phyloP scores from a whole-genome alignment of 768 basidiomycete genomes.

The Calocybe cyanea region DNA sequence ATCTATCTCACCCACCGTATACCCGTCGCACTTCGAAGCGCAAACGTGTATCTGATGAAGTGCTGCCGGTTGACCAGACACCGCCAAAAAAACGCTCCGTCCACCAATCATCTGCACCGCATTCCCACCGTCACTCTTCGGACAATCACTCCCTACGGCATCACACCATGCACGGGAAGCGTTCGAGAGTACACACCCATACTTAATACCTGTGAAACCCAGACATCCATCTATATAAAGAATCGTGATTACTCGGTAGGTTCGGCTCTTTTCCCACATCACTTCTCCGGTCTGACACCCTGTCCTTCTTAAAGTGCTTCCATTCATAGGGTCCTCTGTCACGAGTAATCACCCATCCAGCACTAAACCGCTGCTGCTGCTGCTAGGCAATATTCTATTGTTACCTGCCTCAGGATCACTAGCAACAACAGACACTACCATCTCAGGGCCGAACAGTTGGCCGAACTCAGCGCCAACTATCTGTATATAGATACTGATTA shows the following conservation, averaged over 20 bases:
- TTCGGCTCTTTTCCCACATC: constrained; percentile 5
- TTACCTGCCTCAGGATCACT: too few relatives aligned
- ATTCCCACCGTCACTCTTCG: constrained; percentile 5
- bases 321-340: neutral
- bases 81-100: constrained; percentile 15
- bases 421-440: neutral
- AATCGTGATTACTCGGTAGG: constrained; percentile 3
- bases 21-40: constrained; percentile 41
- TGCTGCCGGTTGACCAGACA: constrained; percentile 10
- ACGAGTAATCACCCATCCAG: neutral
- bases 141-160: constrained; percentile 6
- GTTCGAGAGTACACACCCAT: constrained; percentile 15
- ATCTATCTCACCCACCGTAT: constrained; percentile 69
- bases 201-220: constrained; percentile 5
- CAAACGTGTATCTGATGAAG: constrained; percentile 35
- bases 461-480: neutral
- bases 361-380: neutral
- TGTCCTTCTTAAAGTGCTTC: constrained; percentile 1
- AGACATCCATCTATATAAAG: constrained; percentile 1
- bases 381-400: neutral
- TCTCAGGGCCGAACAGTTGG: neutral
- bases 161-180: constrained; percentile 10
- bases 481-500: constrained; percentile 3
- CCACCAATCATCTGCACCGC: constrained; percentile 3
- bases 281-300: constrained; percentile 6